A percentile compares a stretch with the other conserved stretches of the same genome.
Evolutionary conservation across 495 filamentous ascomycete species (phyloP).

Genomic region (Aspergillus bridgeri): DNA sequence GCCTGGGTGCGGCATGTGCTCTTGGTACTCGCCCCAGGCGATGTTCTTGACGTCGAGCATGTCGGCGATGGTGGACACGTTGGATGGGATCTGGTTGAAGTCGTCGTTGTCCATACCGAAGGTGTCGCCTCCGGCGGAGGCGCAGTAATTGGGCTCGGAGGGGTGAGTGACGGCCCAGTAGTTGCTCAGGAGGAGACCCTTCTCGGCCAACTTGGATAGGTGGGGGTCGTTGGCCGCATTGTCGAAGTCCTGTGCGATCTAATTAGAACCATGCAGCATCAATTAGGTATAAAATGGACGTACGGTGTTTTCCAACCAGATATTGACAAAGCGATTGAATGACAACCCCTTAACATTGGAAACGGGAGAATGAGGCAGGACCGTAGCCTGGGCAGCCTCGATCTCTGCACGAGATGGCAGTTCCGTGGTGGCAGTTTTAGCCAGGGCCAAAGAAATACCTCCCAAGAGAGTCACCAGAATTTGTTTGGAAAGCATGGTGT

Average conservation of each 20-base stretch:
- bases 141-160: conserved; percentile 69
- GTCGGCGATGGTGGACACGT: conserved; percentile 65
- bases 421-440: conserved; percentile 27
- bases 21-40: conserved; percentile 67
- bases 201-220: conserved; percentile 52
- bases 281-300: conserved; percentile 10
- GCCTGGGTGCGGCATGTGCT: conserved; percentile 63
- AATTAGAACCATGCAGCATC: background rate
- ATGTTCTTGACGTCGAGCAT: conserved; percentile 64
- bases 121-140: conserved; percentile 58
- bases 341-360: conserved; percentile 58
- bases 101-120: conserved; percentile 69
- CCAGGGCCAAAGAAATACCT: conserved; percentile 23
- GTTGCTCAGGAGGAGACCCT: conserved; percentile 62
- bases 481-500: conserved; percentile 17
- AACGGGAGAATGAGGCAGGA: conserved; percentile 42
- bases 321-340: conserved; percentile 63
- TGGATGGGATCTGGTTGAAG: conserved; percentile 51
- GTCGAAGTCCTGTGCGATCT: conserved; percentile 46
- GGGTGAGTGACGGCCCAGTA: conserved; percentile 63
- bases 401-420: conserved; percentile 28
- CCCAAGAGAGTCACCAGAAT: conserved; percentile 21
- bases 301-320: conserved; percentile 75
- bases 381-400: conserved; percentile 26
- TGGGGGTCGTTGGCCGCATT: conserved; percentile 48